Conservation (phyloP, 495 filamentous ascomycete genomes). For the Aspergillus cristatus region DNA sequence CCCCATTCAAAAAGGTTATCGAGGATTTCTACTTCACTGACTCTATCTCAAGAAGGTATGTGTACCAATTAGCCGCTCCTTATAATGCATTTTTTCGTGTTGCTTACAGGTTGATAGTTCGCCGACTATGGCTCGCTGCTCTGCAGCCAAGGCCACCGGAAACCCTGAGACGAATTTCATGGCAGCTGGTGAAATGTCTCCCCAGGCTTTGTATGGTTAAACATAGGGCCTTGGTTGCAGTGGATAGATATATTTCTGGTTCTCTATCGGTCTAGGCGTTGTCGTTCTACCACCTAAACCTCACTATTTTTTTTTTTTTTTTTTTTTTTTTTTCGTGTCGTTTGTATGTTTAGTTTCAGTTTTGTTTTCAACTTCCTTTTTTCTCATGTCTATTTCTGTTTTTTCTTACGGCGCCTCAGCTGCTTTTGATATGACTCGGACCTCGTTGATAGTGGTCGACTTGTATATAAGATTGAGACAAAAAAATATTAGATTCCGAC, state of each 20-base stretch:
- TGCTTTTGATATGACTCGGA: conserved; percentile 11
- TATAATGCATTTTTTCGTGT: not conserved
- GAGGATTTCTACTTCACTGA: conserved; percentile 98
- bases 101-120: conserved; percentile 44
- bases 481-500: conserved; percentile 9
- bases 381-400: conserved; percentile 2
- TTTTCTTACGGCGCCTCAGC: conserved; percentile 2
- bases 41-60: conserved; percentile 84
- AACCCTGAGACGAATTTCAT: conserved; percentile 76
- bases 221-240: conserved; percentile 1
- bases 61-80: conserved; percentile 1
- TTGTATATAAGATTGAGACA: conserved; percentile 38
- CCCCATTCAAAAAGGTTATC: conserved; percentile 71
- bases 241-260: conserved; percentile 21
- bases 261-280: conserved; percentile 37
- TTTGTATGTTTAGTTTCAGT: too few relatives aligned
- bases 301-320: not conserved
- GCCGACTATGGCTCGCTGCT: conserved; percentile 94
- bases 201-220: conserved; percentile 39
- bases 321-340: not conserved
- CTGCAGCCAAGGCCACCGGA: conserved; percentile 64
- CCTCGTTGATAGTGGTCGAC: conserved; percentile 21
- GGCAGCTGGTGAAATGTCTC: conserved; percentile 61
- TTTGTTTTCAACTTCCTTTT: too few relatives aligned
- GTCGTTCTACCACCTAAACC: conserved; percentile 35